phyloP scores from a whole-genome alignment of 176 grass and related monocot species.

The Aegilops sharonensis region DNA sequence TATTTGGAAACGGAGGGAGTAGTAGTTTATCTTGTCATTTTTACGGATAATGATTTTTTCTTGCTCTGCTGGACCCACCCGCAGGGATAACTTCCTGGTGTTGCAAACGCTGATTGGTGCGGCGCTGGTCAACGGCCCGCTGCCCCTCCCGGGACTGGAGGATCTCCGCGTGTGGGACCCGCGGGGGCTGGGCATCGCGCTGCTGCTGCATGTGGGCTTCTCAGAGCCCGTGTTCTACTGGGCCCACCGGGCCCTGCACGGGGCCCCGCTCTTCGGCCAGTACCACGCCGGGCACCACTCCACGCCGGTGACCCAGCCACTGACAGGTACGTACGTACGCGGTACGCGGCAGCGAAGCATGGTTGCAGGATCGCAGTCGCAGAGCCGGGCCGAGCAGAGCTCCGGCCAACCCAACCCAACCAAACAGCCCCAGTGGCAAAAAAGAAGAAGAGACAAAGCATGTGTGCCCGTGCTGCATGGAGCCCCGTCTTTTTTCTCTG shows the following conservation, averaged over 20 bases:
- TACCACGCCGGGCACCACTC: constrained; percentile 73
- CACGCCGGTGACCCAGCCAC: constrained; percentile 49
- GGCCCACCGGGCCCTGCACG: constrained; percentile 70
- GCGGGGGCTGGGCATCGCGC: constrained; percentile 48
- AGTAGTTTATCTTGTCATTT: background rate
- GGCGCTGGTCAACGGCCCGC: constrained; percentile 28
- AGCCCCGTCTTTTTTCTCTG: background rate
- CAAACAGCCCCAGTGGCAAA: background rate
- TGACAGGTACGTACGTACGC: constrained; percentile 54
- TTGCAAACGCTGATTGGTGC: constrained; percentile 67
- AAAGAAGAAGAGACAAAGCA: background rate
- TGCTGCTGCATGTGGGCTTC: constrained; percentile 73
- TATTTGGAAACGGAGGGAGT: too few relatives aligned
- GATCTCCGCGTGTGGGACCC: constrained; percentile 41
- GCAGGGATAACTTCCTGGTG: constrained; percentile 90
- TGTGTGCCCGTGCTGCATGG: background rate
- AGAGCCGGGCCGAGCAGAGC: background rate
- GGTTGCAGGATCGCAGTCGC: background rate
- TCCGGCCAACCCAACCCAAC: background rate
- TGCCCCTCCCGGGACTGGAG: constrained; percentile 37
- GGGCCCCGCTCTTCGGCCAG: constrained; percentile 44
- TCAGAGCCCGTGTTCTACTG: constrained; percentile 86
- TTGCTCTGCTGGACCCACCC: too few relatives aligned
- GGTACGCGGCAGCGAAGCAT: background rate
- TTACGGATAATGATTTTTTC: too few relatives aligned